A percentile compares a stretch with the other conserved stretches of the same genome.
Evolutionary conservation across 2,329 filamentous ascomycete genomes (phyloP).

Genomic region (Hypoxylon rubiginosum): DNA sequence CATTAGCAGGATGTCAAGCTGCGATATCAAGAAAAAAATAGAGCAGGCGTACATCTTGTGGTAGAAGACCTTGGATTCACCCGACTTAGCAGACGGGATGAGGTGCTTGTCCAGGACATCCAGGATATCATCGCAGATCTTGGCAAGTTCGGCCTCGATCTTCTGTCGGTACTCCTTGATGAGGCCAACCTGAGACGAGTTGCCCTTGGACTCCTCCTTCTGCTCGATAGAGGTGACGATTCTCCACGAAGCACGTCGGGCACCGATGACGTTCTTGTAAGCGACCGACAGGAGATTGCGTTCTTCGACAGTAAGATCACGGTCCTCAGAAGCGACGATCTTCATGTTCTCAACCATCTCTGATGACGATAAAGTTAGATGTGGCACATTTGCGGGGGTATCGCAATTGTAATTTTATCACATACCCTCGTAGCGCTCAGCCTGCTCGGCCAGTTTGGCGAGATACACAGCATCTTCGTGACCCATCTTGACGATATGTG

Average conservation of each 20-base stretch:
- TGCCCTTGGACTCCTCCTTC: constrained; percentile 99
- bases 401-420: constrained; percentile 41
- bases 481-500: constrained; percentile 81
- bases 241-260: constrained; percentile 96
- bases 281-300: constrained; percentile 97
- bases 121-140: constrained; percentile 98
- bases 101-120: constrained; percentile 94
- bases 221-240: constrained; percentile 99
- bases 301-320: constrained; percentile 90
- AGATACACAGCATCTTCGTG: constrained; percentile 99
- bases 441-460: constrained; percentile 99
- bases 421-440: constrained; percentile 99
- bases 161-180: constrained; percentile 99
- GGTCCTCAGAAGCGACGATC: constrained; percentile 90
- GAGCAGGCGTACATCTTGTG: constrained; percentile 98
- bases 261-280: constrained; percentile 99
- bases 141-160: constrained; percentile 96
- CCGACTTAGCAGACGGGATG: constrained; percentile 92
- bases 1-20: constrained; percentile 36
- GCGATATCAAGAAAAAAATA: constrained; percentile 14
- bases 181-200: constrained; percentile 86
- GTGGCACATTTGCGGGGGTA: constrained; percentile 12
- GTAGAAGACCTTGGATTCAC: constrained; percentile 99
- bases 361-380: constrained; percentile 57
- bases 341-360: constrained; percentile 99